Base-by-base conservation (phyloP, 176 grass and related monocot species). In the Chrysopogon serrulatus region DNA sequence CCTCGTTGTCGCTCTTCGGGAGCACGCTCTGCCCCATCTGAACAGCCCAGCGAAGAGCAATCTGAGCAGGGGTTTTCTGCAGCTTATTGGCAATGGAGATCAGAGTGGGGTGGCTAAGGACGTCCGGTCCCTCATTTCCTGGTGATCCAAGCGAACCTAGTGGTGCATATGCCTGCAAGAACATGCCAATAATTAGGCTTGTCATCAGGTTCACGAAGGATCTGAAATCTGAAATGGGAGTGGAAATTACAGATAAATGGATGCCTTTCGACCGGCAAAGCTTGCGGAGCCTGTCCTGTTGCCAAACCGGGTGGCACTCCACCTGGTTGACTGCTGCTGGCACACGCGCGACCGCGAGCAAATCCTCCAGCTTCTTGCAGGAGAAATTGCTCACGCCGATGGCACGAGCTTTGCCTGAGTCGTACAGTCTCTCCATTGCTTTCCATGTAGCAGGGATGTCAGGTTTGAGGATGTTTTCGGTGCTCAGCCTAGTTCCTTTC, bases 331-430 rank as follows among this genome's bases (percentile, higher is more conserved):
- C 86, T 10, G 82, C 86, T 10, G 86, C 82, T n/a, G 86, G 77
- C 16, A 88, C 78, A 5, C 64, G 77, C 1, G 85, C 77, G 6
- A 84, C n/a, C 4, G 37, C 35, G 5, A 91, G 62, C 70, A 82
- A 17, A 2, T 85, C 86, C 47, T 80, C 81, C 26, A 91, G 72
- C 21, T 88, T 91, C 86, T 78, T 88, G 71, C 47, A 34, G 1
- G 76, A 88, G 8, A 91, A 91, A 67, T 91, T 91, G 54, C 82
- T 88, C 1, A 88, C 82, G 11, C 86, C 86, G 3, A 92, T 92
- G 37, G 82, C 54, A 1, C 65, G 77, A 64, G 71, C 82, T 82
- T 79, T 92, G 39, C 82, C 86, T 0, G 82, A 88, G 5, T 41
- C 41, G 6, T 73, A 86, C 10, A 88, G 18, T 37, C 57, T 78